These are phyloP conservation scores for Xylaria sp. DNA, from an alignment of 2,329 filamentous ascomycete genomes.

Conservation along the genomic window DNA sequence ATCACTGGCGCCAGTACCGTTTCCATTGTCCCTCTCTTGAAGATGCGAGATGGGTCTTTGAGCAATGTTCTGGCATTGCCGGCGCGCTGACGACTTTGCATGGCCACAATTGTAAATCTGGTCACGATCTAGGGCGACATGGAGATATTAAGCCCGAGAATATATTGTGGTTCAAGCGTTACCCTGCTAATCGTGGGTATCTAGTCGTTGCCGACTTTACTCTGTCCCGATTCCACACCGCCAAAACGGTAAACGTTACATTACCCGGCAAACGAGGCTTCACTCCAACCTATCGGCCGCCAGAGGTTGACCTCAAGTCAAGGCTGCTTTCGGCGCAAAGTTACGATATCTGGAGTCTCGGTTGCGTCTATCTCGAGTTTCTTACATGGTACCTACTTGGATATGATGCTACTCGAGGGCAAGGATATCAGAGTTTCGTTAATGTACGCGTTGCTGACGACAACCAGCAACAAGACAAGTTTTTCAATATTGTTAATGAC, in stretches of 20 bases:
- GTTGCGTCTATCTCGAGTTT: constrained; percentile 15
- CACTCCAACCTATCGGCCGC: not conserved
- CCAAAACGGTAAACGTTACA: not conserved
- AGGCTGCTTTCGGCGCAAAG: not conserved
- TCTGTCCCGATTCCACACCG: constrained; percentile 7
- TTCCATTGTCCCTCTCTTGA: not conserved
- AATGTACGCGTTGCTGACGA: not conserved
- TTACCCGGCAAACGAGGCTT: not conserved
- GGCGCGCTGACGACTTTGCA: not conserved
- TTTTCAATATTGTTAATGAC: not conserved
- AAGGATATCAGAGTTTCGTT: not conserved
- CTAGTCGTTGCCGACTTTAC: not conserved
- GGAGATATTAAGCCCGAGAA: constrained; percentile 15
- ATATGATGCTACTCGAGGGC: not conserved
- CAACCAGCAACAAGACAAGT: not conserved
- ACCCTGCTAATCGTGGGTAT: not conserved
- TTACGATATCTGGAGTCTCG: constrained; percentile 15
- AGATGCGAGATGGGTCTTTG: not conserved
- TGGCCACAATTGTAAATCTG: not conserved
- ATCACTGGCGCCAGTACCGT: not conserved
- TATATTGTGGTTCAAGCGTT: constrained; percentile 8
- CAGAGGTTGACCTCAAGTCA: not conserved
- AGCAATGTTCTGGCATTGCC: not conserved
- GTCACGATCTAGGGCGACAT: not conserved
- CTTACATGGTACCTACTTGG: constrained; percentile 8